Evolutionary conservation across 805 yeast genomes (phyloP), one percentile per base, ranked within the genome.

Genomic region (Starmerella kuoi): DNA sequence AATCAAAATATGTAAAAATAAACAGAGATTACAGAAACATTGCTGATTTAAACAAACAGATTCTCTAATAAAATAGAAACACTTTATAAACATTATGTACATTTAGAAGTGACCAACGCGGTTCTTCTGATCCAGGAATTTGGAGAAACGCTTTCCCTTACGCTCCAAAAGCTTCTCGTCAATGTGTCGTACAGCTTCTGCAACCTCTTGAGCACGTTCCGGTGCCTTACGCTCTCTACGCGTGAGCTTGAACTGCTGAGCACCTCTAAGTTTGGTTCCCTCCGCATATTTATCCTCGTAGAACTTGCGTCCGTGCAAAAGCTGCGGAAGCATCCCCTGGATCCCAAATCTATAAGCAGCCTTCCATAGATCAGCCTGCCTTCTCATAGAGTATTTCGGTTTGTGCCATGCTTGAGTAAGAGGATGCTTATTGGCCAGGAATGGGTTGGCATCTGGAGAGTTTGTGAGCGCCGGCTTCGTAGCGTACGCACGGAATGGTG

Each of bases 321-420:
- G 57, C 23, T 73, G 68, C 22, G 96, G 96, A 59, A 87, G 65
- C 45, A 84, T 65, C 46, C 80, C 85, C 31, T 75, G 69, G 5
- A 87, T 68, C n/a, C 95, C 95, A 53, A 73, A 81, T 53, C 77
- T 73, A 57, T 74, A 69, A 2, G 95, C 95, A 56, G 80, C 62
- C 62, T 87, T 87, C 69, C 72, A 85, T 41, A 87, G 64, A 49
- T 79, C 94, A 17, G 87, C 75, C 55, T 83, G 86, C 55, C 88
- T 74, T 64, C 95, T 74, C 55, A 78, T 65, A 7, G 94, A 82
- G 62, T 74, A 82, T 51, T 75, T 69, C 21, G 96, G 83, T 45
- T 76, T 74, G 54, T 83, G 93, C 65, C 77, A 74, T 52, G 64
- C 68, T n/a, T 79, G 74, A 19, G 93, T 84, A 19, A 79, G 73